Evolutionary conservation across 495 filamentous ascomycete genomes (phyloP), one percentile per base, ranked within the genome.

Genomic region (Parathielavia appendiculata): DNA sequence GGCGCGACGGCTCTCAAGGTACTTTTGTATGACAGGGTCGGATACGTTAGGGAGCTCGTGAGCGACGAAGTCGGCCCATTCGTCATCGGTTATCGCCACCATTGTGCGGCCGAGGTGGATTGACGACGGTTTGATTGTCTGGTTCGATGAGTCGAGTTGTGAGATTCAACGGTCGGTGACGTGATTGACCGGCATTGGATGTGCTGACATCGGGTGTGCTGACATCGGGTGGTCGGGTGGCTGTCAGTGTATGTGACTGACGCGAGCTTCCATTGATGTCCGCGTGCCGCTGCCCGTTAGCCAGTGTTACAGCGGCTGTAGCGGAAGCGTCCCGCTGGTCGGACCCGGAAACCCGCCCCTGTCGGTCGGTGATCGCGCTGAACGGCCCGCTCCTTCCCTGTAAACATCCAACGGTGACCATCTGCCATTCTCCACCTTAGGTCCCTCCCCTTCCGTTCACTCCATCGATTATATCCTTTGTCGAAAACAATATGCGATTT

Each of bases 11-110:
- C 88, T 86, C 50, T 81, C 68, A 34, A 92, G 76, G 65, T 95
- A 96, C 59, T 89, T 82, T 54, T 88, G 84, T 43, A 95, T 81
- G 66, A 95, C 89, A 0, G 84, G 81, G 61, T 95, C 88, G 9
- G 75, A 73, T 14, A 75, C 66, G 8, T 68, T 60, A 0, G 84
- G 85, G 0, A 88, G 60, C 13, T 78, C 83, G 41, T 79, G 64
- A 6, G 70, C 69, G 38, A 76, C 67, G 32, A 81, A 60, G 48
- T 80, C 75, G 45, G 66, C 74, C 80, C 80, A 87, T 50, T 80
- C 77, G n/a, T 78, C 69, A 30, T 85, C 80, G n/a, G 70, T 69
- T 35, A 74, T 67, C 16, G 58, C 22, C 10, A 60, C 51, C 64
- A 64, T 65, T 6, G 13, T 49, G 26, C 23, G 0, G 36, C 23